Percentiles rank a stretch among this genome's conserved stretches.
Evolutionary conservation across 2,329 filamentous ascomycete genomes (phyloP).

Genomic region (Pyrenochaeta sp.): DNA sequence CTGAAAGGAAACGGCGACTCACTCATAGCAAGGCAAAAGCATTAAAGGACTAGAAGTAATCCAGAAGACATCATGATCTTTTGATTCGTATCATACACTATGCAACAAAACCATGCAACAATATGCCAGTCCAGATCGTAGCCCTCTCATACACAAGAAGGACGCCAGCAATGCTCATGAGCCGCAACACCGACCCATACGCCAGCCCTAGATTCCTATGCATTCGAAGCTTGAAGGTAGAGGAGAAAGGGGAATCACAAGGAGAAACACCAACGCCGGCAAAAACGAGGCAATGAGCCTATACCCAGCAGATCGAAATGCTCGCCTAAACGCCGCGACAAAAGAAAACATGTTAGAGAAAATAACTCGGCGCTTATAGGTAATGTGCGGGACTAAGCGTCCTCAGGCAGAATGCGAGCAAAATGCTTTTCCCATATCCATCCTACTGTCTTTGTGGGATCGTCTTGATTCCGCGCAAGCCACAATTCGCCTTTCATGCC

Average conservation of each 20-base stretch:
- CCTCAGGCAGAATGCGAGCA: constrained; percentile 53
- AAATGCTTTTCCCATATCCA: constrained; percentile 99
- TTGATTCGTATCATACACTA: constrained; percentile 12
- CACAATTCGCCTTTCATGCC: constrained; percentile 97
- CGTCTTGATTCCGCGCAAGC: constrained; percentile 97
- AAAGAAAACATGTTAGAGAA: neutral
- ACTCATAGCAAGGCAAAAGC: neutral
- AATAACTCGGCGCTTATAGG: neutral
- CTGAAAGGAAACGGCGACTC: neutral
- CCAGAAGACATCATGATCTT: neutral
- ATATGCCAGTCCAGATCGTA: constrained; percentile 3
- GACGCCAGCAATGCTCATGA: constrained; percentile 11
- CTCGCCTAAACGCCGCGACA: neutral
- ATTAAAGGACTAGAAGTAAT: neutral
- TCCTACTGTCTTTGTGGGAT: constrained; percentile 77
- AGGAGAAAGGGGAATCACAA: constrained; percentile 25
- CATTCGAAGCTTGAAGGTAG: constrained; percentile 7
- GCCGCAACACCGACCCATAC: constrained; percentile 4
- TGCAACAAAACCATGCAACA: constrained; percentile 1
- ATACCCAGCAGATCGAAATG: neutral
- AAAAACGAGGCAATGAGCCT: too few relatives aligned
- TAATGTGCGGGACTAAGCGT: constrained; percentile 23
- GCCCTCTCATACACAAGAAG: constrained; percentile 9
- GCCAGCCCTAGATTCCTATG: constrained; percentile 12
- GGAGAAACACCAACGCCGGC: constrained; percentile 1